phyloP scores from a whole-genome alignment of 371 early-diverging fungal genomes.

The Cladochytrium tenue region DNA sequence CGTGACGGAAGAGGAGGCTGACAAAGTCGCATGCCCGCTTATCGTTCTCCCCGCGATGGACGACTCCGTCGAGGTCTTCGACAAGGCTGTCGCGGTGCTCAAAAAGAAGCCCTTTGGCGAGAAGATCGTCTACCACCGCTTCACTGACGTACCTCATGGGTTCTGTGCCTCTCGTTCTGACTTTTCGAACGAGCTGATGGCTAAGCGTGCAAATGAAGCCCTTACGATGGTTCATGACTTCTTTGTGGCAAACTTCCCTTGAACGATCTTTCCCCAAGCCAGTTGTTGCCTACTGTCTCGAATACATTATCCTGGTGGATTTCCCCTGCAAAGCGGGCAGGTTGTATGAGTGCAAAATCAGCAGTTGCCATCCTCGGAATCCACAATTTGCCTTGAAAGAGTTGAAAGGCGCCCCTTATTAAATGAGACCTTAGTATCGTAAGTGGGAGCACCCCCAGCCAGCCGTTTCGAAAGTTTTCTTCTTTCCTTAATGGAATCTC shows the following conservation, averaged over 20 bases:
- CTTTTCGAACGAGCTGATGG: conserved; percentile 51
- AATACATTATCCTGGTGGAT: no score
- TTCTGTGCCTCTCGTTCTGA: conserved; percentile 72
- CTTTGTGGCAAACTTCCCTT: conserved; percentile 36
- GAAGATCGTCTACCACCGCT: conserved; percentile 57
- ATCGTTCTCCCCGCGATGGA: conserved; percentile 63
- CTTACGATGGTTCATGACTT: conserved; percentile 54
- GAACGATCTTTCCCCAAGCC: no score
- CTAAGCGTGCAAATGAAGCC: conserved; percentile 55
- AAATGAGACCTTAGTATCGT: no score
- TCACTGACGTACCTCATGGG: conserved; percentile 71
- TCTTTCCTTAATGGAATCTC: no score
- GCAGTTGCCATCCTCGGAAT: no score
- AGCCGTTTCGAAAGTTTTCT: no score
- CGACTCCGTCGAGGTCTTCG: conserved; percentile 60
- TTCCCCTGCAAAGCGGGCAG: no score
- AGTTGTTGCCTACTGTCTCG: no score
- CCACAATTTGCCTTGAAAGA: no score
- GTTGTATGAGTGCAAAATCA: no score
- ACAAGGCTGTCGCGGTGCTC: conserved; percentile 48
- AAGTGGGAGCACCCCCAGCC: no score
- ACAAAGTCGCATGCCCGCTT: conserved; percentile 56
- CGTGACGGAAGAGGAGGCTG: conserved; percentile 54
- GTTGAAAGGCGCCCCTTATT: no score
- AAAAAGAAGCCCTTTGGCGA: conserved; percentile 59